Conservation (phyloP, 2,329 filamentous ascomycete genomes). For the Pseudogymnoascus sp. region DNA sequence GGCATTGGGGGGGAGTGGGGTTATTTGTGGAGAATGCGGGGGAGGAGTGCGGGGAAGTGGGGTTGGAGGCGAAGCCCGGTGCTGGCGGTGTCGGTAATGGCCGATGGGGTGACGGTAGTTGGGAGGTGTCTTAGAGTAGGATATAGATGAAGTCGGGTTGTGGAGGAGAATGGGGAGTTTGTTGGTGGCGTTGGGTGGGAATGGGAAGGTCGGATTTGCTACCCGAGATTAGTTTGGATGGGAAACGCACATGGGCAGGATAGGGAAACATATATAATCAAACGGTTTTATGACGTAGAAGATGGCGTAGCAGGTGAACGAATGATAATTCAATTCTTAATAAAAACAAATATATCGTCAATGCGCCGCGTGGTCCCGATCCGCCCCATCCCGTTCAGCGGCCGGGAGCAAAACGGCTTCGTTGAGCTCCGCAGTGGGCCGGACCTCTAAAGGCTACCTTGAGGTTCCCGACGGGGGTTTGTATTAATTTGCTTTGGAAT, state of each 20-base stretch:
- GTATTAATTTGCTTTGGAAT: not conserved
- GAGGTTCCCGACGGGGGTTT: not conserved
- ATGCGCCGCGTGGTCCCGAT: not conserved
- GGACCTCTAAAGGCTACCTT: not conserved
- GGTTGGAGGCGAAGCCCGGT: not conserved
- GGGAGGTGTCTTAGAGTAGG: not conserved
- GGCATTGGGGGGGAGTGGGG: not conserved
- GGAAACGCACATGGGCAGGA: not conserved
- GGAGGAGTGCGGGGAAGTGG: conserved; percentile 6
- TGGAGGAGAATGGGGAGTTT: not conserved
- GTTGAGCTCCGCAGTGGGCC: not conserved
- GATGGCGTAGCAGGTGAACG: not conserved
- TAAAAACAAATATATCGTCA: not conserved
- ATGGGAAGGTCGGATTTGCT: not conserved
- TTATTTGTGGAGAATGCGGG: conserved; percentile 6
- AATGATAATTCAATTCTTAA: not conserved
- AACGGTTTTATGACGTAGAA: not conserved
- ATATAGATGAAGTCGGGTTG: not conserved
- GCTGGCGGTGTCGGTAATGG: not conserved
- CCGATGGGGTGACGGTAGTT: not conserved
- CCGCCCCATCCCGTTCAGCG: not conserved
- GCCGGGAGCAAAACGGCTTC: not conserved
- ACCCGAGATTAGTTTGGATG: not conserved
- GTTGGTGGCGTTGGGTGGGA: not conserved
- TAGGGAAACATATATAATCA: not conserved